Evolutionary conservation across 2,329 filamentous ascomycete genomes (phyloP).

Genomic region (Penicillium sp.): DNA sequence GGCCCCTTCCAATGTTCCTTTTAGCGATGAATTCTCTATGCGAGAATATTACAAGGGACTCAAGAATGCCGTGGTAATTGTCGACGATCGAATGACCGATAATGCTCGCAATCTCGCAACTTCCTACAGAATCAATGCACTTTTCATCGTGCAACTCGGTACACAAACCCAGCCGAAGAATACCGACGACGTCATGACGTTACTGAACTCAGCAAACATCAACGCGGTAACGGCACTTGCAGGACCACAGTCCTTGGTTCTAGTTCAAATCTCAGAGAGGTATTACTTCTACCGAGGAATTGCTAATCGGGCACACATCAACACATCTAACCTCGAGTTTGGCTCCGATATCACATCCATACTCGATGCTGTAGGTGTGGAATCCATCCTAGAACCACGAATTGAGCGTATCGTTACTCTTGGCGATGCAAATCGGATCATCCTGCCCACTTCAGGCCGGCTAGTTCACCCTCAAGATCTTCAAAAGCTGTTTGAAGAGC

Average conservation of each 20-base stretch:
- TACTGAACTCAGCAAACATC: neutral
- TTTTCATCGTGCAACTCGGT: conserved; percentile 23
- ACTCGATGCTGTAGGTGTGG: neutral
- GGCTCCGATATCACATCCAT: neutral
- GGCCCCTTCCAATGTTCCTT: neutral
- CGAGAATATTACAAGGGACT: neutral
- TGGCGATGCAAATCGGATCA: neutral
- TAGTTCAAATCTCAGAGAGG: neutral
- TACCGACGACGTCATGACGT: neutral
- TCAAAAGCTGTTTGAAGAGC: neutral
- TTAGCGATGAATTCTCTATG: neutral
- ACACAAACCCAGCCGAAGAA: neutral
- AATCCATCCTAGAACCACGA: neutral
- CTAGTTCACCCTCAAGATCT: neutral
- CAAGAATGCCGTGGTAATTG: conserved; percentile 22
- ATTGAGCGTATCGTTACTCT: neutral
- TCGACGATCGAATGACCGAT: conserved; percentile 32
- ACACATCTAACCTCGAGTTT: conserved; percentile 8
- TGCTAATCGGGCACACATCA: neutral
- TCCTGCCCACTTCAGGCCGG: neutral
- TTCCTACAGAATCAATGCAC: conserved; percentile 26
- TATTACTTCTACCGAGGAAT: neutral
- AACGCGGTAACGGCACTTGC: neutral
- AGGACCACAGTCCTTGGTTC: neutral
- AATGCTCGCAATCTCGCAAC: conserved; percentile 31